A percentile compares a stretch with the other conserved stretches of the same genome.
These are phyloP conservation scores for Boletus albobrunnescens DNA, from an alignment of 1,284 basidiomycete genomes.

Conservation along the genomic window DNA sequence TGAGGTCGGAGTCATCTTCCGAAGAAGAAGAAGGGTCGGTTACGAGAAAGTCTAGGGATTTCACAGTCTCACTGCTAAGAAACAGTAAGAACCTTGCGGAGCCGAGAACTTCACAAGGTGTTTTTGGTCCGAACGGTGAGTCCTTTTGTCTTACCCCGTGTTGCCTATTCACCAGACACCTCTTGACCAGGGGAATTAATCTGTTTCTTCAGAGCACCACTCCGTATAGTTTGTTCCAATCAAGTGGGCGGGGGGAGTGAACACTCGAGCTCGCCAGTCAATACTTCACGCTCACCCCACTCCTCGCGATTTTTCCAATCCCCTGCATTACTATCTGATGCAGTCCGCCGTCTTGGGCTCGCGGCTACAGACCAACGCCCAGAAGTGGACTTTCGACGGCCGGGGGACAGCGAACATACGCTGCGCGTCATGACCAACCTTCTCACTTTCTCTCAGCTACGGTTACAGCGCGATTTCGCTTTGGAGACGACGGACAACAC, in stretches of 20 bases:
- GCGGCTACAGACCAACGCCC: conserved; percentile 50
- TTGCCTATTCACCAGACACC: background rate
- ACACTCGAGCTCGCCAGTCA: conserved; percentile 44
- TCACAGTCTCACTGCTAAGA: conserved; percentile 51
- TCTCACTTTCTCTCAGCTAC: conserved; percentile 56
- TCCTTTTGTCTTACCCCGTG: background rate
- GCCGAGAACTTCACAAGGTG: conserved; percentile 75
- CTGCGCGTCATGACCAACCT: conserved; percentile 71
- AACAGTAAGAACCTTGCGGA: conserved; percentile 75
- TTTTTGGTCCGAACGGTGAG: conserved; percentile 83
- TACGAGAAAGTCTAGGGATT: conserved; percentile 43
- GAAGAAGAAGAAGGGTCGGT: conserved; percentile 39
- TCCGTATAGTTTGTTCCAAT: conserved; percentile 59
- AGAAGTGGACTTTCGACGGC: conserved; percentile 40
- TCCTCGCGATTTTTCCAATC: conserved; percentile 52
- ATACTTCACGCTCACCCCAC: conserved; percentile 30
- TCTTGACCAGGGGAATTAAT: conserved; percentile 66
- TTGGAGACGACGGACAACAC: conserved; percentile 23
- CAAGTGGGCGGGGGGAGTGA: conserved; percentile 40
- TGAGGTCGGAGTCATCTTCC: conserved; percentile 55
- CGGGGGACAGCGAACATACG: conserved; percentile 50
- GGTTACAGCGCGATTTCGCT: conserved; percentile 36
- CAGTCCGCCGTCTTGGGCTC: conserved; percentile 56
- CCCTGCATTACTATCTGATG: conserved; percentile 63
- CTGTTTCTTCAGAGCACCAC: conserved; percentile 78